Evolutionary conservation across 2,329 filamentous ascomycete species (phyloP), one percentile per base, ranked within the genome.

Genomic region (Stromatinia cepivora): DNA sequence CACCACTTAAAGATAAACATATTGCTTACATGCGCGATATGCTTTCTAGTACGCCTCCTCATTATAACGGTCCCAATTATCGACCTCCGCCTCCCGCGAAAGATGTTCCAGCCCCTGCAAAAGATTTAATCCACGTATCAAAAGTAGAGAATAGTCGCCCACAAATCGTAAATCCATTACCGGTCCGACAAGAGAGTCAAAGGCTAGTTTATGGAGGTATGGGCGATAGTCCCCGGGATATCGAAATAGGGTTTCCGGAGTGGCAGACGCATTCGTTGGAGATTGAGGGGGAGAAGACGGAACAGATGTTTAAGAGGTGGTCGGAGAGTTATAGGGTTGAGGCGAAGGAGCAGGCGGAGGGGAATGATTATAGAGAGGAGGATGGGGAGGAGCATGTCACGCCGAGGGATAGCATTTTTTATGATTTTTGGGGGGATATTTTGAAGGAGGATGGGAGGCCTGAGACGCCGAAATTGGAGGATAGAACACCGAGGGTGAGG

Each of bases 341-440:
- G 17, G 28, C 3, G 28, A n/a, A 45, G 13, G 48, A 45, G 22
- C 20, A 8, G 0, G 28, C 10, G 6, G 34, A 46, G 9, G 46
- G 15, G 4, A 39, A 22, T 36, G 36, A 28, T 20, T 13, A 22
- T 48, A 31, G 36, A 8, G 28, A 53, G 17, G 31, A 50, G 45
- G 66, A 34, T n/a, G 17, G 20, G 3, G 45, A 45, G 45, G 42
- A 62, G 20, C 22, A 53, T 42, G 13, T 42, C 17, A 42, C 15
- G 25, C 56, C 57, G 34, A 66, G 64, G 50, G 28, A 46, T 25
- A 36, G 36, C 17, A 34, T 11, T 58, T 57, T 59, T 59, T 58
- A 58, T 66, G 53, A 66, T 58, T 58, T 59, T 59, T 66, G 52
- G 53, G 15, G 4, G 4, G 42, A 66, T 36, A 36, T 66, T 59